Evolutionary conservation across 805 yeast species (phyloP).

Genomic region (Cephaloascus albidus): DNA sequence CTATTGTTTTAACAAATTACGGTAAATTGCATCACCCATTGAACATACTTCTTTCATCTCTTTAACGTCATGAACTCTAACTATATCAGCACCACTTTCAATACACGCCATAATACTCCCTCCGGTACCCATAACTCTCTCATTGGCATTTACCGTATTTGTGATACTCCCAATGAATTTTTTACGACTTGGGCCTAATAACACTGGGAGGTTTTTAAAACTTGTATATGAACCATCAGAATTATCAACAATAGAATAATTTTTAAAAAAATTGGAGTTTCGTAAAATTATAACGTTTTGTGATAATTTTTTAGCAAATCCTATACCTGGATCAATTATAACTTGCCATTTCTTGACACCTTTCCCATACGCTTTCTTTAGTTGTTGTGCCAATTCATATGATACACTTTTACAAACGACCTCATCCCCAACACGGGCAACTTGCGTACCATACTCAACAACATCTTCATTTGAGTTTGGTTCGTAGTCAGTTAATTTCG

Average conservation of each 20-base stretch:
- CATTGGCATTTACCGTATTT: slow-evolving; percentile 41
- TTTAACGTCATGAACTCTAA: slow-evolving; percentile 79
- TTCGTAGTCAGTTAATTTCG: slow-evolving; percentile 42
- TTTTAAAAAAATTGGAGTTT: slow-evolving; percentile 36
- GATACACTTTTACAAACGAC: slow-evolving; percentile 37
- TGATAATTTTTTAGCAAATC: slow-evolving; percentile 77
- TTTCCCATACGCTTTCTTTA: slow-evolving; percentile 41
- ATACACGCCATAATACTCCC: slow-evolving; percentile 69
- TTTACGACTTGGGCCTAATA: slow-evolving; percentile 87
- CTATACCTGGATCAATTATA: slow-evolving; percentile 89
- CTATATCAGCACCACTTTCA: slow-evolving; percentile 66
- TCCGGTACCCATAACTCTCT: slow-evolving; percentile 70
- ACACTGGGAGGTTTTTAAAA: slow-evolving; percentile 51
- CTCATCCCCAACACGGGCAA: slow-evolving; percentile 14
- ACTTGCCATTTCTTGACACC: slow-evolving; percentile 89
- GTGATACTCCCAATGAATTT: slow-evolving; percentile 73
- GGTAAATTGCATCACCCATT: slow-evolving; percentile 53
- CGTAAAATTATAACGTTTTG: slow-evolving; percentile 66
- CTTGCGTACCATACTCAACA: slow-evolving; percentile 21
- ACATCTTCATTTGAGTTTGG: slow-evolving; percentile 24
- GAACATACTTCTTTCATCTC: slow-evolving; percentile 36
- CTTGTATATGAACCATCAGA: slow-evolving; percentile 20
- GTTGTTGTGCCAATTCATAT: slow-evolving; percentile 51
- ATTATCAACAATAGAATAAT: slow-evolving; percentile 26
- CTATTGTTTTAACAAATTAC: too few relatives aligned